Percentiles rank a stretch among this genome's conserved stretches.
phyloP scores from a whole-genome alignment of 2,329 filamentous ascomycete genomes.

The Biscogniauxia marginata region DNA sequence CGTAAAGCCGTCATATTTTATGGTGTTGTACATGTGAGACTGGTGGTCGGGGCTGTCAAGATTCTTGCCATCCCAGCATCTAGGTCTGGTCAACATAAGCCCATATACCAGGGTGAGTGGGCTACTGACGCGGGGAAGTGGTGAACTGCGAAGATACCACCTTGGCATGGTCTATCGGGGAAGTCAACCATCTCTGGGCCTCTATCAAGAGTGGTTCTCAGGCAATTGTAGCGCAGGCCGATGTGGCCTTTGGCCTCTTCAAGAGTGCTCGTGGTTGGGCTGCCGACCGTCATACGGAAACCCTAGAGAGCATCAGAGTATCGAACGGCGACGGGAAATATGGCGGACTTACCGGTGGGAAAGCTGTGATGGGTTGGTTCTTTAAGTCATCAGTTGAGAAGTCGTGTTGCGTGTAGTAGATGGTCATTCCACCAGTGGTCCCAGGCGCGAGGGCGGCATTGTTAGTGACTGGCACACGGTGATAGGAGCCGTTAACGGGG shows the following conservation, averaged over 20 bases:
- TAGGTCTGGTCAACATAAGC: not conserved
- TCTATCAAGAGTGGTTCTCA: constrained; percentile 37
- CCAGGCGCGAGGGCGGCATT: constrained; percentile 29
- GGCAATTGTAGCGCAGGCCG: constrained; percentile 42
- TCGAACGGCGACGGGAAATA: not conserved
- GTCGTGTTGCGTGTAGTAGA: constrained; percentile 33
- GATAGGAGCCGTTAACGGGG: constrained; percentile 32
- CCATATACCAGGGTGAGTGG: not conserved
- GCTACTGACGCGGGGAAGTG: constrained; percentile 38
- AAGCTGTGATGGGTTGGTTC: constrained; percentile 42
- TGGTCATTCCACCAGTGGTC: constrained; percentile 31
- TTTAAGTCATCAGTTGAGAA: constrained; percentile 24
- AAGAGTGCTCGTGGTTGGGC: constrained; percentile 25
- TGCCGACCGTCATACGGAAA: constrained; percentile 46
- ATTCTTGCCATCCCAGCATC: constrained; percentile 45
- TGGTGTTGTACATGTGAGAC: constrained; percentile 29
- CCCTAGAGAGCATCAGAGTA: constrained; percentile 31
- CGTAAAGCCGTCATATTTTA: constrained; percentile 17
- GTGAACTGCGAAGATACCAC: constrained; percentile 42
- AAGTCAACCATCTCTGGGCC: constrained; percentile 40
- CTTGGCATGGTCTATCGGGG: constrained; percentile 38
- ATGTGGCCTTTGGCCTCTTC: constrained; percentile 34
- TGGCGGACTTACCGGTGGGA: constrained; percentile 35
- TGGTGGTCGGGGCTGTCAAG: constrained; percentile 34
- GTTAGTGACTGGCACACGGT: constrained; percentile 29